Conservation (phyloP, 2,329 filamentous ascomycete species). For the Aspergillus sp. region DNA sequence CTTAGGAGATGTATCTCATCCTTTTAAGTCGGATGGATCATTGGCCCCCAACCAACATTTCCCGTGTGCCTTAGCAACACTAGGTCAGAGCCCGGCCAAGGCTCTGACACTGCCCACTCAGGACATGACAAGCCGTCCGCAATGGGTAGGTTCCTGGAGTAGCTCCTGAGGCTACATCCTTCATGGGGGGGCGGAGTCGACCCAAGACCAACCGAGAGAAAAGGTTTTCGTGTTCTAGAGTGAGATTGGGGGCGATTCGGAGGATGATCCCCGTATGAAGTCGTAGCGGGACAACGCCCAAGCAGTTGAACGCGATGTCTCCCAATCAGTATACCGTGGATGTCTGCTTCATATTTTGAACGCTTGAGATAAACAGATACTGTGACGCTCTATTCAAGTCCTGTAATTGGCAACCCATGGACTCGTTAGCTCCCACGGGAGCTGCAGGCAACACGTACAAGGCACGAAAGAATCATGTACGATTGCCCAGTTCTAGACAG, state of each 20-base stretch:
- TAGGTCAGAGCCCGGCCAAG: background rate
- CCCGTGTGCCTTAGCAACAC: background rate
- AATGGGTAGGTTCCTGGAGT: background rate
- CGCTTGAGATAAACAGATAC: background rate
- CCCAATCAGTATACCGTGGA: background rate
- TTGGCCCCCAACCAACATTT: conserved; percentile 6
- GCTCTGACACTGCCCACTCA: background rate
- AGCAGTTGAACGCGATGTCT: background rate
- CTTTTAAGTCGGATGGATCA: conserved; percentile 1
- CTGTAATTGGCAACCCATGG: background rate
- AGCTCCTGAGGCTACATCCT: background rate
- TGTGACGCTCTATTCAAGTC: background rate
- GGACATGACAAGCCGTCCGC: background rate
- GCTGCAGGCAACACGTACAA: background rate
- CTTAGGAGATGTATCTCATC: background rate
- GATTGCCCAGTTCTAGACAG: background rate
- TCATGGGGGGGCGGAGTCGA: conserved; percentile 2
- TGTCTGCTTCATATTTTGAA: background rate
- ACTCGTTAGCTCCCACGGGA: background rate
- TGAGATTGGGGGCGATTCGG: conserved; percentile 5
- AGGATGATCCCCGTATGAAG: background rate
- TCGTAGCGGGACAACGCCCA: background rate
- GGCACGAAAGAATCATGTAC: background rate
- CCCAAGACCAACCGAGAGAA: background rate
- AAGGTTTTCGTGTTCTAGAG: conserved; percentile 1